A percentile compares a stretch with the other conserved stretches of the same genome.
Conservation (phyloP, 495 filamentous ascomycete genomes). For the Beverwykella pulmonaria region DNA sequence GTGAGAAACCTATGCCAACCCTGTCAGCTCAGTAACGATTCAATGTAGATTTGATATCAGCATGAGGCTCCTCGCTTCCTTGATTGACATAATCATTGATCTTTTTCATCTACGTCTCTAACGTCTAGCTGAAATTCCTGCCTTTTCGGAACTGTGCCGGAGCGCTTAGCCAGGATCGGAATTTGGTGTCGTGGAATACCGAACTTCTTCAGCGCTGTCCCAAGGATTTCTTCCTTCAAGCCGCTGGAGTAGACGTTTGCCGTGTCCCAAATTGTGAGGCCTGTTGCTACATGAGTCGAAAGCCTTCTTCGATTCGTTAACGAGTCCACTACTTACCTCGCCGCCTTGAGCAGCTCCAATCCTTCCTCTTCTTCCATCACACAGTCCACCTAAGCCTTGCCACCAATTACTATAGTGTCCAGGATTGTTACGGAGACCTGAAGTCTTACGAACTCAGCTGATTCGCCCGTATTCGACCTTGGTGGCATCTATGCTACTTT, state of each 20-base stretch:
- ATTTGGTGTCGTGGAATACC: constrained; percentile 51
- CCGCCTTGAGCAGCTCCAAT: constrained; percentile 50
- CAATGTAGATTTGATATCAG: neutral
- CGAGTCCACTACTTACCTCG: constrained; percentile 45
- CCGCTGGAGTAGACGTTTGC: constrained; percentile 55
- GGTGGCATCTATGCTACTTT: neutral
- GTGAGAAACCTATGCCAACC: constrained; percentile 22
- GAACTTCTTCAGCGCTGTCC: constrained; percentile 52
- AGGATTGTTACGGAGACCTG: constrained; percentile 52
- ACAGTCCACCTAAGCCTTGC: constrained; percentile 49
- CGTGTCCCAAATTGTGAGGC: neutral
- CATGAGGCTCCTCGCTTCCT: constrained; percentile 7
- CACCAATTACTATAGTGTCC: constrained; percentile 51
- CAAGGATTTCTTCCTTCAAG: constrained; percentile 50
- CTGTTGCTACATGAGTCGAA: neutral
- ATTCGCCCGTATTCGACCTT: constrained; percentile 40
- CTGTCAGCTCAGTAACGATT: neutral
- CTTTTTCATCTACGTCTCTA: constrained; percentile 38
- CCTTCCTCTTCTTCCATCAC: constrained; percentile 51
- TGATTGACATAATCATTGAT: constrained; percentile 54
- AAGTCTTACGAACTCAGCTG: constrained; percentile 48
- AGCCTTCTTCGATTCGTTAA: constrained; percentile 35
- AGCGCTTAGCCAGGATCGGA: constrained; percentile 53
- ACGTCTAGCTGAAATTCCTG: constrained; percentile 33
- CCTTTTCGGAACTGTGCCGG: constrained; percentile 44